Conservation (phyloP, 2,329 filamentous ascomycete species). For the Colletotrichum sp. region DNA sequence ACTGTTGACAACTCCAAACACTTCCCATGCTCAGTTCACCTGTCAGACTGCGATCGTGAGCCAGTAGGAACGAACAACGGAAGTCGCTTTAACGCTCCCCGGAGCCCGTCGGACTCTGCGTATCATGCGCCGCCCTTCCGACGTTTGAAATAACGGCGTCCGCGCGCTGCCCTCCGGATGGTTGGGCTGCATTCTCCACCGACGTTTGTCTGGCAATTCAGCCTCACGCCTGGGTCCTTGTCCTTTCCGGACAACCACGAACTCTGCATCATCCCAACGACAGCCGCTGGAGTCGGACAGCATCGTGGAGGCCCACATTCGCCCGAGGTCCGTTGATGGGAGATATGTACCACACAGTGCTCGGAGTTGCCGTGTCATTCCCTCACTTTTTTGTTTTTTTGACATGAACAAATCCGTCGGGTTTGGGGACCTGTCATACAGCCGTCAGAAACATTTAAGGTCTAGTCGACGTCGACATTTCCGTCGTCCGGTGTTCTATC, state of each 20-base stretch:
- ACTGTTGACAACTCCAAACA: background rate
- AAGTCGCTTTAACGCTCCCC: background rate
- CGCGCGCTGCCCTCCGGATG: background rate
- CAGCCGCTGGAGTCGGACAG: background rate
- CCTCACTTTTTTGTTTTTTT: background rate
- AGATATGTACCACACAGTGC: slow-evolving; percentile 14
- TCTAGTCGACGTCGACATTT: background rate
- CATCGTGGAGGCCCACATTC: background rate
- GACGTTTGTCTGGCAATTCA: background rate
- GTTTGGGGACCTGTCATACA: background rate
- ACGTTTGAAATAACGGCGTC: background rate
- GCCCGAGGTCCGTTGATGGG: background rate
- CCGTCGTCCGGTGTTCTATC: background rate
- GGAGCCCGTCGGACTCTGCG: background rate
- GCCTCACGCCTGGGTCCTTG: background rate
- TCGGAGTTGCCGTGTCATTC: background rate
- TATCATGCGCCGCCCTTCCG: background rate
- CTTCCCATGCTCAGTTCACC: background rate
- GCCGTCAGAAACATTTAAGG: background rate
- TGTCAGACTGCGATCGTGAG: background rate
- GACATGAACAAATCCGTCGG: background rate
- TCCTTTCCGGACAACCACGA: background rate
- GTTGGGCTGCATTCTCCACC: background rate
- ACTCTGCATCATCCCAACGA: slow-evolving; percentile 14
- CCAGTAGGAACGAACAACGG: background rate